phyloP scores from a whole-genome alignment of 2,329 filamentous ascomycete genomes.

The Dactylellina sp. region DNA sequence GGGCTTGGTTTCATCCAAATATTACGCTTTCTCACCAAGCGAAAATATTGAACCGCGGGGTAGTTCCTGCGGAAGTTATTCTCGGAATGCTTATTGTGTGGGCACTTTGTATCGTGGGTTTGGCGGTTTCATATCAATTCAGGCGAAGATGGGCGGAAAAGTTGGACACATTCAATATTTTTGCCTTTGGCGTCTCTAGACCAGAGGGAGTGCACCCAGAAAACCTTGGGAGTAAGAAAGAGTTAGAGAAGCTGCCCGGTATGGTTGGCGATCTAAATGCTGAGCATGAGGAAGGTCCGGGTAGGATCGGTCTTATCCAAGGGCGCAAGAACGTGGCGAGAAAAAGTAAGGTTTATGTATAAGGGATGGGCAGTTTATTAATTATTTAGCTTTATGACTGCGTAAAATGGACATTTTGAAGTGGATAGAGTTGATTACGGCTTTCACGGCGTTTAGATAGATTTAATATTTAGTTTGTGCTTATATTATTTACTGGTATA shows the following conservation, averaged over 20 bases:
- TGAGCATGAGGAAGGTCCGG: neutral
- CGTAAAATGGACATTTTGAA: too few relatives aligned
- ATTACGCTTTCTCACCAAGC: neutral
- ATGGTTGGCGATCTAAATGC: slow-evolving; percentile 16
- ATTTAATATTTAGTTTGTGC: too few relatives aligned
- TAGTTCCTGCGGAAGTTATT: slow-evolving; percentile 18
- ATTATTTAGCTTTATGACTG: too few relatives aligned
- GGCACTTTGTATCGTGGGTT: slow-evolving; percentile 4
- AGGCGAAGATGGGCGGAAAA: slow-evolving; percentile 26
- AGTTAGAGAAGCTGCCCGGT: slow-evolving; percentile 18
- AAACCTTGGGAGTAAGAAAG: slow-evolving; percentile 7
- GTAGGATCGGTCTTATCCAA: neutral
- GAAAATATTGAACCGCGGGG: slow-evolving; percentile 7
- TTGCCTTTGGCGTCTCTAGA: slow-evolving; percentile 4
- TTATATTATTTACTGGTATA: too few relatives aligned
- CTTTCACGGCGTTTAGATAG: too few relatives aligned
- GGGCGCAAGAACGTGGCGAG: neutral
- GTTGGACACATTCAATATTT: slow-evolving; percentile 26
- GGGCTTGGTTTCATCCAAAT: slow-evolving; percentile 21
- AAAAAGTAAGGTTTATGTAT: slow-evolving; percentile 1
- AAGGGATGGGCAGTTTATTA: too few relatives aligned
- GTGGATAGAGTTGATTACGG: too few relatives aligned
- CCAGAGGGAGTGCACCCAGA: neutral
- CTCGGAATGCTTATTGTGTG: slow-evolving; percentile 11
- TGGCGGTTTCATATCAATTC: slow-evolving; percentile 15